Base-by-base conservation (phyloP, 371 early-diverging fungal species). In the Chytridiales sp. region DNA sequence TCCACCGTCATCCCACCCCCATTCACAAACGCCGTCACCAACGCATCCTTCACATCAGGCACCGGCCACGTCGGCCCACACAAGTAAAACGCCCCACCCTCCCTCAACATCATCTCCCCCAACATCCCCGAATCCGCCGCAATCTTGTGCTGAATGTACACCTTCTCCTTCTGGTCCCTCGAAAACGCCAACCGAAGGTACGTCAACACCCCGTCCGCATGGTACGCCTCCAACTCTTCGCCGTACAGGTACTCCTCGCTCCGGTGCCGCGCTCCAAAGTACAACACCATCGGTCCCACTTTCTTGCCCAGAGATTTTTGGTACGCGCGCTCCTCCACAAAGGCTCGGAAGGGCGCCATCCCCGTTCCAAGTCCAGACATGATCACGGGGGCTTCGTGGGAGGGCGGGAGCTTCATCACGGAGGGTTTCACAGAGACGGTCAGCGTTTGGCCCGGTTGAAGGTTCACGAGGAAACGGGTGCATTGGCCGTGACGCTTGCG, bases 331-430 rank as follows among this genome's bases (percentile, higher is more conserved):
- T 94, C 95, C 74, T 95, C 90, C 69, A 95, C 89, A 61, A 95
- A 95, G 1, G 94, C 95, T 59, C 93, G 88, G 89, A 94, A 94
- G 34, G 96, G 96, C 19, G 96, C 96, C 92, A 95, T 94, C 64
- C 96, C 96, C 5, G 96, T 95, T 67, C 95, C 95, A 35, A 95
- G 83, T 66, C 96, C 96, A 46, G 95, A 89, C 93, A 95, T 94
- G 69, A 94, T 87, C 26, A 95, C 90, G 47, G 96, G 96, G 62
- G 88, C 87, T 47, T 72, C 69, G 61, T 87, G 88, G 36, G 82
- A 76, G 38, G 87, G 85, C 47, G 94, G 94, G 54, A 94, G 75
- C 72, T 90, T 92, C 95, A 95, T 95, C 29, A 94, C 93, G 0
- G 92, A 92, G 27, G 93, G 93, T 80, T 94, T 95, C 81, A 95